Base-by-base conservation (phyloP, 768 basidiomycete genomes). In the Fistulinella prunicolor region DNA sequence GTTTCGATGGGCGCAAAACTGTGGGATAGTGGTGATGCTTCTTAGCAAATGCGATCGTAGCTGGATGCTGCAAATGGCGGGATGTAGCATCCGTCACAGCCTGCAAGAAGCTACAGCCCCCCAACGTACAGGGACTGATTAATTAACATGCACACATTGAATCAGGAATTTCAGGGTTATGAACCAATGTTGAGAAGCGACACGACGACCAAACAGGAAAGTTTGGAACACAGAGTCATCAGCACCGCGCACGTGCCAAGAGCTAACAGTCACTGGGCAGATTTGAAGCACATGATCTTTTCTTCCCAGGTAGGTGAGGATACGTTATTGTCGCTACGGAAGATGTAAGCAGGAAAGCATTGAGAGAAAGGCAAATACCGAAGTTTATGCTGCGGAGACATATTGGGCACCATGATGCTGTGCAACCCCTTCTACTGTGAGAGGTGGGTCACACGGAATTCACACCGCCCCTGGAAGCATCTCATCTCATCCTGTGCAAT, bases 1-100 rank as follows among this genome's bases (percentile, higher is more conserved):
- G n/a, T n/a, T 34, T n/a, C 23, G 24, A 41, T 45, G 58, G 58
- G 58, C 60, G 61, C 53, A 64, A 53, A 53, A 58, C 53, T 55
- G 62, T 62, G 61, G 61, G 35, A 46, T 49, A 24, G 32, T 41
- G 40, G 47, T 52, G 20, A 36, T 34, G 38, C 42, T 40, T 45
- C 49, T n/a, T n/a, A 36, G 49, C 42, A 29, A 47, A 37, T 49
- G 34, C 39, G 53, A 60, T 48, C 46, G 35, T 26, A 14, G 29
- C 19, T 13, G 24, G 38, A 42, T 46, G 40, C 20, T 29, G 38
- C 49, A 38, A 43, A 53, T 26, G 51, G 56, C 44, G 57, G 51
- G 40, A 42, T 55, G 46, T 35, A 46, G 38, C 37, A 42, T 42
- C 42, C 29, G 46, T 37, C 47, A 58, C 58, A 60, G 49, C 52